Evolutionary conservation across 75 land plant species (phyloP).

Genomic region (Chamaecyparis obtusa): DNA sequence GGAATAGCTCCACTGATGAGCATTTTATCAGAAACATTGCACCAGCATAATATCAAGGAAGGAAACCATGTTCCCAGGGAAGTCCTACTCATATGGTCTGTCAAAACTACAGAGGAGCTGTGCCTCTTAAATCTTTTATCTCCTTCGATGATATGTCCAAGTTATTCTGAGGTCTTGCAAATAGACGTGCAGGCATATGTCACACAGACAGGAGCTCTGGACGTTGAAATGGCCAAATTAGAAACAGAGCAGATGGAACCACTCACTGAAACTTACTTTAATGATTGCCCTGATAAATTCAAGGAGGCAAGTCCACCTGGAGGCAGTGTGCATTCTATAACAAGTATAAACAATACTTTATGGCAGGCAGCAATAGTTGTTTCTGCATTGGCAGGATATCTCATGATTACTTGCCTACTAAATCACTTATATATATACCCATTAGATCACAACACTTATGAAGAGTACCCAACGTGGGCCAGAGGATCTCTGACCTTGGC

Average conservation of each 20-base stretch:
- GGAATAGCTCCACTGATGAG: slow-evolving; percentile 65
- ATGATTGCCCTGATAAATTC: slow-evolving; percentile 3
- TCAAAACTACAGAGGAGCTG: slow-evolving; percentile 44
- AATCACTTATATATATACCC: slow-evolving; percentile 37
- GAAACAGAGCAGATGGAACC: slow-evolving; percentile 5
- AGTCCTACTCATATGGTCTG: slow-evolving; percentile 33
- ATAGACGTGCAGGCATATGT: slow-evolving; percentile 53
- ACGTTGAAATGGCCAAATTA: slow-evolving; percentile 8
- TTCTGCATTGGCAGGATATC: slow-evolving; percentile 34
- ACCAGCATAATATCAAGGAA: slow-evolving; percentile 5
- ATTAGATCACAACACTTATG: slow-evolving; percentile 25
- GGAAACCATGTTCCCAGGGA: slow-evolving; percentile 12
- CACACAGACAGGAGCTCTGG: slow-evolving; percentile 13
- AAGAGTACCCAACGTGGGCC: slow-evolving; percentile 10
- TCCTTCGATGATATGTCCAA: slow-evolving; percentile 27
- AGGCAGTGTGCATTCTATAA: slow-evolving; percentile 15
- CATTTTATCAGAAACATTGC: slow-evolving; percentile 42
- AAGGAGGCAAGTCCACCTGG: background rate
- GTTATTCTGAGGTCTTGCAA: slow-evolving; percentile 17
- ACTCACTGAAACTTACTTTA: slow-evolving; percentile 24
- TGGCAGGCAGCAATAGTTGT: slow-evolving; percentile 41
- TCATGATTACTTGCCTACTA: slow-evolving; percentile 31
- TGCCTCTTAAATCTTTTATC: slow-evolving; percentile 47
- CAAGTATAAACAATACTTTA: slow-evolving; percentile 36
- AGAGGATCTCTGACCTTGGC: slow-evolving; percentile 25